Evolutionary conservation across 2,329 filamentous ascomycete species (phyloP), one percentile per base, ranked within the genome.

Genomic region (Madurella fahalii): DNA sequence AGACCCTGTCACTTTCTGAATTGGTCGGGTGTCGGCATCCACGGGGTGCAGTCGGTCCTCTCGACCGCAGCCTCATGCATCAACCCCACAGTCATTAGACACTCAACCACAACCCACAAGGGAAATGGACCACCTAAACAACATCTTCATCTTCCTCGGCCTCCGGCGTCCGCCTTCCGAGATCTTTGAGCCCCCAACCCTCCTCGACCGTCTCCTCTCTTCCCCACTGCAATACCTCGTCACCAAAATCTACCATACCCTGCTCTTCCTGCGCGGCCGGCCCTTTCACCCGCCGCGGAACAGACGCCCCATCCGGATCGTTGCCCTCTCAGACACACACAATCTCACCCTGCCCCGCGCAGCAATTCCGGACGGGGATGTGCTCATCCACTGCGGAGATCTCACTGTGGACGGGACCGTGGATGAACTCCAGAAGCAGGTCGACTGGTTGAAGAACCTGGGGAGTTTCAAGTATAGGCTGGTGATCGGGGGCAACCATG

Each of bases 261-360:
- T 93, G 53, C 79, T 87, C 37, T 75, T 77, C 63, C 78, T 95
- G 2, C 87, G 89, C 30, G 86, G 87, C 2, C 70, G 77, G 11
- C 83, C 88, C 1, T 82, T 84, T 61, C 74, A 69, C 15, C 81
- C 85, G 11, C 78, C 83, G 2, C 74, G 74, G 32, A 73, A 77
- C 52, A 75, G 74, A 53, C 75, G 74, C 1, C 73, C 81, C 7
- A 82, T 96, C 66, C 84, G 85, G 56, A 79, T 96, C 25, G 89
- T 96, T 59, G 95, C 90, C 72, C 83, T 96, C 60, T 93, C 90
- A 9, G 93, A 96, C 72, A 96, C 93, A 0, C 93, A 96, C 72
- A 83, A 82, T 56, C 77, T 80, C 41, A 77, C 77, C 9, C 73
- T 82, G 0, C 16, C 30, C 1, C 9, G n/a, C 2, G 30, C n/a